Conservation (phyloP, 371 early-diverging fungal genomes). For the Polyrhizophydium stewartii region DNA sequence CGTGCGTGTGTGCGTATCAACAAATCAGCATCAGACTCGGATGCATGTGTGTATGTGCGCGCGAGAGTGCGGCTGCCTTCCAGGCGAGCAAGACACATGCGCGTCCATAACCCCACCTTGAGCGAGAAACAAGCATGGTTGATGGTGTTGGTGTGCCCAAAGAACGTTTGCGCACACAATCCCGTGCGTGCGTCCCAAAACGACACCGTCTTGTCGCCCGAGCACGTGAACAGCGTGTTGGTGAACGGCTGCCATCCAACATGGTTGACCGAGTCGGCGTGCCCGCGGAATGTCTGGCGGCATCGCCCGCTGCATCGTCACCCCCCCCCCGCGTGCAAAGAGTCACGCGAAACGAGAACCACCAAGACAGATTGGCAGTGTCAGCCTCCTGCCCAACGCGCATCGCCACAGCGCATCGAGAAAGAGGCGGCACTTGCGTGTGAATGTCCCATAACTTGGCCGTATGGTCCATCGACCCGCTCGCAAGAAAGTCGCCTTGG, state of each 20-base stretch:
- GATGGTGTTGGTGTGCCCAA: constrained; percentile 44
- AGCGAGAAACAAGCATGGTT: constrained; percentile 31
- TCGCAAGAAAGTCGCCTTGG: constrained; percentile 39
- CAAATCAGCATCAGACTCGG: not conserved
- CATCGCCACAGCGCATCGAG: not conserved
- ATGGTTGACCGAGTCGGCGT: constrained; percentile 47
- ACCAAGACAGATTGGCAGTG: not conserved
- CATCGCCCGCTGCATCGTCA: constrained; percentile 31
- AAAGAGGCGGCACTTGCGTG: constrained; percentile 22
- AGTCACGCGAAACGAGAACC: too few species aligned
- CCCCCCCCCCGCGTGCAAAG: too few species aligned
- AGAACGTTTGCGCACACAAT: constrained; percentile 40
- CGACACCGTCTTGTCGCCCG: constrained; percentile 45
- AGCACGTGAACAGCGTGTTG: constrained; percentile 43
- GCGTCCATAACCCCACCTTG: constrained; percentile 14
- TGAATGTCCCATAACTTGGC: constrained; percentile 46
- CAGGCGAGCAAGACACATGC: not conserved
- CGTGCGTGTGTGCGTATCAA: not conserved
- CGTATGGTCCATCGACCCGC: constrained; percentile 47
- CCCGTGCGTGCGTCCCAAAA: constrained; percentile 49
- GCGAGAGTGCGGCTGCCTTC: not conserved
- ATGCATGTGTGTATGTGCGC: too few species aligned
- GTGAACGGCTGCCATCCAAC: constrained; percentile 45
- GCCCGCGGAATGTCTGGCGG: constrained; percentile 46
- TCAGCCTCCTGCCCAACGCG: not conserved